Base-by-base conservation (phyloP, 805 yeast species). In the Blastobotrys muscicola region DNA sequence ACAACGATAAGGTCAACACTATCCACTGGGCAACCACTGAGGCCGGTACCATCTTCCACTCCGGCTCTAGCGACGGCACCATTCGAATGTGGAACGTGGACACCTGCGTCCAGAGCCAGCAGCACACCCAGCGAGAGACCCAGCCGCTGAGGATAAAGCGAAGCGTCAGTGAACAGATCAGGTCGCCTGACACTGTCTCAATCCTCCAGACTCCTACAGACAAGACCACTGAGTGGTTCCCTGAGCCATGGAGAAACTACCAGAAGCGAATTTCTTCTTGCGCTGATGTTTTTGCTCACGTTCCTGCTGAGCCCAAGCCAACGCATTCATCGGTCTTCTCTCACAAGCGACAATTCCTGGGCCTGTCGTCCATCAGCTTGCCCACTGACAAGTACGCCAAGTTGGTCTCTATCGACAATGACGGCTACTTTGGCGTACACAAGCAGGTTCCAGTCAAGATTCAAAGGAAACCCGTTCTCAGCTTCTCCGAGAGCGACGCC, bases 31-130 rank as follows among this genome's bases (percentile, higher is more conserved):
- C 69, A 2, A 66, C 67, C 42, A 62, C 64, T 23, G 51, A 60
- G 34, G 42, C 47, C 11, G 61, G 66, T 15, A 76, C 75, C 55
- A 49, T 45, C 20, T 48, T 81, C 29, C 74, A 76, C 53, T 68
- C 82, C 1, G 78, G 82, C 6, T 75, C 82, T 1, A 62, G 67
- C 39, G 86, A 82, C 54, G 87, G 87, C 3, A 73, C 70, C 43
- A 71, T 82, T n/a, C 67, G 79, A 8, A 77, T 76, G 46, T 82
- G 89, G 89, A 76, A 76, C 57, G 62, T 76, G 12, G 43, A 47
- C 15, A 41, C 45, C n/a, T 41, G 45, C 39, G 35, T 29, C 43
- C 44, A 48, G 29, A 20, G 33, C 14, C 43, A 41, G 38, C 26
- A 20, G 26, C 26, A 20, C 26, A 20, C 26, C 26, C 26, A 20